A percentile compares a stretch with the other conserved stretches of the same genome.
Conservation (phyloP, 495 filamentous ascomycete genomes). For the Immersiella caudata region DNA sequence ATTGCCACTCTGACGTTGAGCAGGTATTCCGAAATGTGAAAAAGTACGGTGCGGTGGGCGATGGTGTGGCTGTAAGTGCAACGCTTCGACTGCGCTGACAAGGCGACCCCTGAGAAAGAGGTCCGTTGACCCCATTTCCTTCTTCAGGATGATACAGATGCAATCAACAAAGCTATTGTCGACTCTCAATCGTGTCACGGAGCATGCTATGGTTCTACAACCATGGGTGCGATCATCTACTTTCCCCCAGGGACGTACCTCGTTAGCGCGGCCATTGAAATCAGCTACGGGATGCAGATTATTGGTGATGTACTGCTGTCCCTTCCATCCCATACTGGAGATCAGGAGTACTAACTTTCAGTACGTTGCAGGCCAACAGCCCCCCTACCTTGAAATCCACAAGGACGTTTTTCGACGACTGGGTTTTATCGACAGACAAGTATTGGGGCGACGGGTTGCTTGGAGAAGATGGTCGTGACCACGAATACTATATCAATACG, state of each 20-base stretch:
- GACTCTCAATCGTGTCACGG: slow-evolving; percentile 11
- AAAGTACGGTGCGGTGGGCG: neutral
- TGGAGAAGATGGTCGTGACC: neutral
- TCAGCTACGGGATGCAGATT: slow-evolving; percentile 14
- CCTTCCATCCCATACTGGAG: no score
- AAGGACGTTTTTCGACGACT: neutral
- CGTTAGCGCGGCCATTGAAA: slow-evolving; percentile 15
- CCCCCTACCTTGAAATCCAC: neutral
- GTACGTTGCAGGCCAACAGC: no score
- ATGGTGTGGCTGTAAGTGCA: neutral
- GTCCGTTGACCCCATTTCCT: no score
- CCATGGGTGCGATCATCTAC: slow-evolving; percentile 22
- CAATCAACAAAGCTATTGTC: neutral
- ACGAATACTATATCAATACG: slow-evolving; percentile 9
- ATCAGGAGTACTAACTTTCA: no score
- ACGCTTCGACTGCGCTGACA: no score
- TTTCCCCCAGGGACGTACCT: slow-evolving; percentile 27
- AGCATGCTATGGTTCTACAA: slow-evolving; percentile 20
- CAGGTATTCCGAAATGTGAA: neutral
- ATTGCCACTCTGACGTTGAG: no score
- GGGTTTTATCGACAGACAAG: neutral
- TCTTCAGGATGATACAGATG: slow-evolving; percentile 7
- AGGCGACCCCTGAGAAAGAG: no score
- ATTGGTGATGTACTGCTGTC: slow-evolving; percentile 16
- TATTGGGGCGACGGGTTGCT: neutral